Base-by-base conservation (phyloP, 192 early-diverging fungal species). In the Paraglomus occultum region DNA sequence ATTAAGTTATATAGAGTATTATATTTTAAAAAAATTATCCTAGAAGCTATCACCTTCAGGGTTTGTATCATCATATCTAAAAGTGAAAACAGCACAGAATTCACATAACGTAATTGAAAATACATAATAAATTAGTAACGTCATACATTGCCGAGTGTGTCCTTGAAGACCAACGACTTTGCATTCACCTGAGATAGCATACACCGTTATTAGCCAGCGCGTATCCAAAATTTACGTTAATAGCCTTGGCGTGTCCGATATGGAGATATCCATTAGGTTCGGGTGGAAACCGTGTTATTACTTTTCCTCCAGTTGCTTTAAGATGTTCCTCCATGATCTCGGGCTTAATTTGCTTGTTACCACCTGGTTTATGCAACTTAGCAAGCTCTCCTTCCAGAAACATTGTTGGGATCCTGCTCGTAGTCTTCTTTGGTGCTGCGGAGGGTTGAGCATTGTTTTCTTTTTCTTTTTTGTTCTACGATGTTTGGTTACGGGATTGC, bases 161-260 rank as follows among this genome's bases (percentile, higher is more conserved):
- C 3, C 31, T 3, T 2, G 31, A 31, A 31, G 31, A 31, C 31
- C 3, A 31, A 31, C 31, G 1, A 31, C 31, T 31, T 31, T 31
- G 31, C 31, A 31, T 31, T 31, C 31, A 95, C 63, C 93, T 87
- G 64, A 99, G 86, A 80, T 99, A 94, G 72, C 91, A 93, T 47
- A 91, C 73, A 47, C 98, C 98, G 59, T 91, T 83, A 74, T 94
- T 88, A 11, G 90, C 90, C 71, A 87, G 85, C 18, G 98, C 98
- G 65, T 94, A 98, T 51, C 96, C 98, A 90, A 99, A 99, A 83
- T 96, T 99, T 73, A 99, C 89, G 77, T 99, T 99, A 83, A 99
- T 97, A 48, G 96, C 98, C 81, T 99, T 99, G 68, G 95, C 95
- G 75, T 99, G 98, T 59, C 98, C 96, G 79, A 99, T 98, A 78